Percentiles rank a stretch among this genome's conserved stretches.
phyloP scores from a whole-genome alignment of 495 filamentous ascomycete species.

The Tuber aestivum region DNA sequence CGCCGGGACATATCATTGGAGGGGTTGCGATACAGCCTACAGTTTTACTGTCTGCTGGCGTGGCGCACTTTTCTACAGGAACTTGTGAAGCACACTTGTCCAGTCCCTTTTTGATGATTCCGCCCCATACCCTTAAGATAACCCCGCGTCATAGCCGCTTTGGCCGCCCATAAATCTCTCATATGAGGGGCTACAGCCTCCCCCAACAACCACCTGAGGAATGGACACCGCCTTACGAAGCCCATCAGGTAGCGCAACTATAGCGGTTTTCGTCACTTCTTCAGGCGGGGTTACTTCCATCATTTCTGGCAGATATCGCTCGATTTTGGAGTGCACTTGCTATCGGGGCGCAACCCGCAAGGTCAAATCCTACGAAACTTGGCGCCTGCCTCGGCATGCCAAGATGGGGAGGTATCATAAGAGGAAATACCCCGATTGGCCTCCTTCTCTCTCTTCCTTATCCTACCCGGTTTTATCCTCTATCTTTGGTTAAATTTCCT shows the following conservation, averaged over 20 bases:
- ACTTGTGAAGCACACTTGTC: not conserved
- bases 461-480: not conserved
- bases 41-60: not conserved
- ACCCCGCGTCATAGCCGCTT: not conserved
- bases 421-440: not conserved
- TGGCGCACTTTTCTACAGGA: not conserved
- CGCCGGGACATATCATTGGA: not conserved
- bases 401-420: not conserved
- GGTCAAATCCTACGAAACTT: not conserved
- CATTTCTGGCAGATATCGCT: not conserved
- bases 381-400: not conserved
- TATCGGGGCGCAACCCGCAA: not conserved
- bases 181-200: not conserved
- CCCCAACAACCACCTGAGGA: not conserved
- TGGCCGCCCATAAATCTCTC: not conserved
- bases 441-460: not conserved
- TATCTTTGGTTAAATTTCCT: not conserved
- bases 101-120: not conserved
- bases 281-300: not conserved
- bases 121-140: not conserved
- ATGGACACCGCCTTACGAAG: not conserved
- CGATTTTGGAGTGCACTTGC: not conserved
- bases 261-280: not conserved
- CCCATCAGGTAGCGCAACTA: not conserved
- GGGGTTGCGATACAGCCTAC: not conserved